A percentile compares a stretch with the other conserved stretches of the same genome.
Conservation (phyloP, 441 rosid species). For the Raphanus hybrid region DNA sequence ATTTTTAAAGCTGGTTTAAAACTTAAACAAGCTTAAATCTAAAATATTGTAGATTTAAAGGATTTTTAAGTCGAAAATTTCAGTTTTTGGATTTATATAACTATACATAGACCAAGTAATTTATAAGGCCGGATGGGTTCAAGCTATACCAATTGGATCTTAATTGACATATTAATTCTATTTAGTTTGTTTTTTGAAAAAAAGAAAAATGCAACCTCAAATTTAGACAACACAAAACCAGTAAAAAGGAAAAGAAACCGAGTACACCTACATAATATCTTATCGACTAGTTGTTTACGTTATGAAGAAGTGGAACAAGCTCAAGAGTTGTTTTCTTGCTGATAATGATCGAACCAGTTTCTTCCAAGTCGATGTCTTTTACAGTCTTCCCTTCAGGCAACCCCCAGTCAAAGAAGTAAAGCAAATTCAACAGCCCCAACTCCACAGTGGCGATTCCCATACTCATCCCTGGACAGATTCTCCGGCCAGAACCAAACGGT, state of each 20-base stretch:
- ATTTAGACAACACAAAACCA: background rate
- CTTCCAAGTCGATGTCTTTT: slow-evolving; percentile 44
- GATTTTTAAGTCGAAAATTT: too few species aligned
- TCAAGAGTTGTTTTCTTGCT: slow-evolving; percentile 34
- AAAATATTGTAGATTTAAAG: too few species aligned
- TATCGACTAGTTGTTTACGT: background rate
- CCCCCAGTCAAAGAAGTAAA: slow-evolving; percentile 53
- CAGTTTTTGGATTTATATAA: too few species aligned
- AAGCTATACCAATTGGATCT: too few species aligned
- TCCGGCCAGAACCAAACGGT: slow-evolving; percentile 4
- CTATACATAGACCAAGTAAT: too few species aligned
- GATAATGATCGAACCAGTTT: slow-evolving; percentile 33
- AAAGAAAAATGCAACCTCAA: too few species aligned
- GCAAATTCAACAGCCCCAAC: slow-evolving; percentile 4
- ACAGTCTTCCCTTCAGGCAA: slow-evolving; percentile 36
- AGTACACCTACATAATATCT: background rate
- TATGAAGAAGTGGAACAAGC: slow-evolving; percentile 37
- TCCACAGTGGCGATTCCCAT: slow-evolving; percentile 7
- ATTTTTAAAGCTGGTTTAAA: too few species aligned
- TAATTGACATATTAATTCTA: too few species aligned
- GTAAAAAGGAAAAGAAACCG: too few species aligned
- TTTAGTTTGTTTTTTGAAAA: too few species aligned
- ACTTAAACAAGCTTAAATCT: too few species aligned
- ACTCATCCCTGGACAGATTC: slow-evolving; percentile 2
- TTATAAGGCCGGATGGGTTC: too few species aligned